A percentile compares a stretch with the other conserved stretches of the same genome.
Evolutionary conservation across 352 stramenopile species (phyloP).

Genomic region (Globisporangium mamillatum): DNA sequence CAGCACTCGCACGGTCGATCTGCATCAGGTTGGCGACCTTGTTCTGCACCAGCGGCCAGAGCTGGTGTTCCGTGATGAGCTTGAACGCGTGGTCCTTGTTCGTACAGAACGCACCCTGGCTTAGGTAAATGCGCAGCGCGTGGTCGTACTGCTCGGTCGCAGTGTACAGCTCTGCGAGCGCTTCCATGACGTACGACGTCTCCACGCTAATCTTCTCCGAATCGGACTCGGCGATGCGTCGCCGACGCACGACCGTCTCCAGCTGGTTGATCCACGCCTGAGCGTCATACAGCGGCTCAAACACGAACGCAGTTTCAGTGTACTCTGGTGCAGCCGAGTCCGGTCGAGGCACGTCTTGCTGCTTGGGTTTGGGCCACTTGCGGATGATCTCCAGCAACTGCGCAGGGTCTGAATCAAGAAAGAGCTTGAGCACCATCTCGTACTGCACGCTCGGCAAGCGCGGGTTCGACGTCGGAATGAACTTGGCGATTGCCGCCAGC

Average conservation of each 20-base stretch:
- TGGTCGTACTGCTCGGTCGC: conserved; percentile 81
- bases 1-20: conserved; percentile 63
- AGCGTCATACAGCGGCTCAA: conserved; percentile 77
- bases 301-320: conserved; percentile 60
- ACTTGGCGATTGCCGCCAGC: conserved; percentile 64
- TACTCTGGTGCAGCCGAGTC: conserved; percentile 50
- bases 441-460: conserved; percentile 69
- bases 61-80: conserved; percentile 77
- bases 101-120: conserved; percentile 76
- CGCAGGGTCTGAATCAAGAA: conserved; percentile 74
- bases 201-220: conserved; percentile 64
- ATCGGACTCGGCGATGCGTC: conserved; percentile 65
- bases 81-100: conserved; percentile 87
- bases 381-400: conserved; percentile 75
- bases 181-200: conserved; percentile 81
- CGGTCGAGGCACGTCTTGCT: conserved; percentile 29
- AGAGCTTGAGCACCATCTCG: conserved; percentile 86
- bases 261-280: conserved; percentile 83
- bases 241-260: conserved; percentile 64
- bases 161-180: conserved; percentile 78
- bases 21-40: conserved; percentile 79
- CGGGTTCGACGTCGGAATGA: conserved; percentile 71
- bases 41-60: conserved; percentile 75
- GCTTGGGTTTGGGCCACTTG: conserved; percentile 78
- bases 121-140: conserved; percentile 81